Evolutionary conservation across 2,329 filamentous ascomycete genomes (phyloP), one percentile per base, ranked within the genome.

Genomic region (Blastomyces gilchristii): DNA sequence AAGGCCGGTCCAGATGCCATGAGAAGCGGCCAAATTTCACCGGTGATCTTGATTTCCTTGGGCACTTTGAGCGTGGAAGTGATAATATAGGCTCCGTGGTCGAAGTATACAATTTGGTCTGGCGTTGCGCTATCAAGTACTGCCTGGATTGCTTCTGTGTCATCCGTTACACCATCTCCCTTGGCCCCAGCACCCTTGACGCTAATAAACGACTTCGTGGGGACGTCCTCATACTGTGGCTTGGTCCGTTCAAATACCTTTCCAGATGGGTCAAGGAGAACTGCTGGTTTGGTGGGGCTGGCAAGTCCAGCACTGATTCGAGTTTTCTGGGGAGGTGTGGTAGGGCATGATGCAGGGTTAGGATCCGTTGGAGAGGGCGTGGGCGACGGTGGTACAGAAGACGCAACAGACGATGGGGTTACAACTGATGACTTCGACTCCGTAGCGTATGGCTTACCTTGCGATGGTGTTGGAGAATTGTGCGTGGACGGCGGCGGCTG

Each of bases 1-100:
- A 97, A 97, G 67, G 83, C 81, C 43, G 78, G 72, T 61, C 92
- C 92, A 60, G 86, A 84, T 34, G 90, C 92, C 82, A 97, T 88
- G 74, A 97, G 88, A 65, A 96, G 78, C 2, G 93, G 88, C 90
- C 90, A 96, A 72, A 95, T 86, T 77, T 97, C 91, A 70, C 93
- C 93, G 8, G 89, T 90, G 72, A 97, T 92, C 77, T 87, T 89
- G 78, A 93, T 86, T 71, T 91, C 84, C 79, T 88, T 88, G 64
- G 84, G 84, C 1, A 87, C 78, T 62, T 79, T 80, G 71, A 87
- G 75, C 5, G 85, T 87, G 65, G 82, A 77, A 31, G 79, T 83
- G 71, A 87, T 78, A 43, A 85, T 71, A 71, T 87, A 87, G 31
- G 83, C 81, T 63, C 85, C 85, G 68, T 87, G 83, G 67, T 87